These are phyloP conservation scores for Boletus sp. DNA, from an alignment of 768 basidiomycete species.

Conservation along the genomic window DNA sequence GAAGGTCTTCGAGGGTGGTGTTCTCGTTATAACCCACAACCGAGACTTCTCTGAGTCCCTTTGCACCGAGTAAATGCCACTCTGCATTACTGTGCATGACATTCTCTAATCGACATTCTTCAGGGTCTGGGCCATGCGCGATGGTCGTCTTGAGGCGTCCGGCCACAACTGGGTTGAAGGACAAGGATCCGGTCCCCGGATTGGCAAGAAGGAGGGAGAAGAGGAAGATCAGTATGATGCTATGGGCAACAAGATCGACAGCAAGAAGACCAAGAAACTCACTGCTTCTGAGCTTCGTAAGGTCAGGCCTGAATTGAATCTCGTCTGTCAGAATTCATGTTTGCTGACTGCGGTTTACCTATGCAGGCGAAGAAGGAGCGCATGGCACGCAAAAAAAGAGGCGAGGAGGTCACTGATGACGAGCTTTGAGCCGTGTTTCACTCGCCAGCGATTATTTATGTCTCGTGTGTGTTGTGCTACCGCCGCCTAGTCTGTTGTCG, in stretches of 20 bases:
- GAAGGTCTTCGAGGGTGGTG: slow-evolving; percentile 98
- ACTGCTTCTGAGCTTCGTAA: slow-evolving; percentile 83
- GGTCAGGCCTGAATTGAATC: slow-evolving; percentile 32
- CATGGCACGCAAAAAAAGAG: slow-evolving; percentile 84
- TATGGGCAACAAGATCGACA: slow-evolving; percentile 95
- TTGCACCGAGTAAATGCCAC: slow-evolving; percentile 68
- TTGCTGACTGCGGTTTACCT: slow-evolving; percentile 12
- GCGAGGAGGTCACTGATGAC: slow-evolving; percentile 74
- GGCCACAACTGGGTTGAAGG: slow-evolving; percentile 99
- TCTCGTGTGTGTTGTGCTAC: slow-evolving; percentile 13
- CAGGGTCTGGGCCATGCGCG: slow-evolving; percentile 97
- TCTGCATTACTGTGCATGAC: not conserved
- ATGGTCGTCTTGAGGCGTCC: slow-evolving; percentile 93
- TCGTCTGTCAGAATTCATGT: not conserved
- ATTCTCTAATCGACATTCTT: not conserved
- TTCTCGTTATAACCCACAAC: slow-evolving; percentile 96
- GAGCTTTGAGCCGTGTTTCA: slow-evolving; percentile 33
- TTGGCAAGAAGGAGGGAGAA: slow-evolving; percentile 90
- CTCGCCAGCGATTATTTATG: slow-evolving; percentile 10
- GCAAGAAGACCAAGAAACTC: slow-evolving; percentile 83
- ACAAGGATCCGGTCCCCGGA: slow-evolving; percentile 90
- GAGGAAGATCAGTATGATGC: slow-evolving; percentile 93
- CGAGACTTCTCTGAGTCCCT: slow-evolving; percentile 98
- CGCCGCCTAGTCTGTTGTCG: slow-evolving; percentile 9
- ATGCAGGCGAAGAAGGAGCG: slow-evolving; percentile 85